These are phyloP conservation scores for Paxillus involutus DNA, from an alignment of 768 basidiomycete genomes.

Conservation along the genomic window DNA sequence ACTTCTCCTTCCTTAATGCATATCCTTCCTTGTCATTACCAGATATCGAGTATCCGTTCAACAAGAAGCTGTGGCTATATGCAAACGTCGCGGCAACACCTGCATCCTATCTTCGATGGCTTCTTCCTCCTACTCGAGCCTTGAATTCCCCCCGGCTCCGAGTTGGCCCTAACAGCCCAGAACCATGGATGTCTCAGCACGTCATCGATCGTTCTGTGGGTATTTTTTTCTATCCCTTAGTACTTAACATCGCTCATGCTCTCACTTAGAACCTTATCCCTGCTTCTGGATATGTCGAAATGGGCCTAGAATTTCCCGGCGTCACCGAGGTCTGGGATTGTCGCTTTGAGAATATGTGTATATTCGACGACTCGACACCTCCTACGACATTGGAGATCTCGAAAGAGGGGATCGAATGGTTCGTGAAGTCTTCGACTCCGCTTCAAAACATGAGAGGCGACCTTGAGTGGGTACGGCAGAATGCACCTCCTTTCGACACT, in stretches of 20 bases:
- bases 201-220: slow-evolving; percentile 34
- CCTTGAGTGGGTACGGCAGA: background rate
- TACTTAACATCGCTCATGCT: slow-evolving; percentile 36
- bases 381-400: background rate
- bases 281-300: slow-evolving; percentile 40
- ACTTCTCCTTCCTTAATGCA: slow-evolving; percentile 20
- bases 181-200: slow-evolving; percentile 19
- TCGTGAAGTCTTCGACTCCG: background rate
- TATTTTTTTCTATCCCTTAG: slow-evolving; percentile 18
- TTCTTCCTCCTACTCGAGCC: slow-evolving; percentile 26
- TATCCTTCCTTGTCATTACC: no score
- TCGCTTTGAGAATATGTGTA: background rate
- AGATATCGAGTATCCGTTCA: background rate
- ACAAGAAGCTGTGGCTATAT: background rate
- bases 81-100: background rate
- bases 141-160: slow-evolving; percentile 18
- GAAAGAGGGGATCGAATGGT: background rate
- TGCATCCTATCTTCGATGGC: slow-evolving; percentile 10
- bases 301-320: slow-evolving; percentile 20
- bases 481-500: background rate
- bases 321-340: background rate
- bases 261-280: slow-evolving; percentile 41
- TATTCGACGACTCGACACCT: background rate
- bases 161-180: slow-evolving; percentile 1
- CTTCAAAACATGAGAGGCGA: background rate